phyloP scores from a whole-genome alignment of 257 asterid genomes.

The Linaria vulgaris region DNA sequence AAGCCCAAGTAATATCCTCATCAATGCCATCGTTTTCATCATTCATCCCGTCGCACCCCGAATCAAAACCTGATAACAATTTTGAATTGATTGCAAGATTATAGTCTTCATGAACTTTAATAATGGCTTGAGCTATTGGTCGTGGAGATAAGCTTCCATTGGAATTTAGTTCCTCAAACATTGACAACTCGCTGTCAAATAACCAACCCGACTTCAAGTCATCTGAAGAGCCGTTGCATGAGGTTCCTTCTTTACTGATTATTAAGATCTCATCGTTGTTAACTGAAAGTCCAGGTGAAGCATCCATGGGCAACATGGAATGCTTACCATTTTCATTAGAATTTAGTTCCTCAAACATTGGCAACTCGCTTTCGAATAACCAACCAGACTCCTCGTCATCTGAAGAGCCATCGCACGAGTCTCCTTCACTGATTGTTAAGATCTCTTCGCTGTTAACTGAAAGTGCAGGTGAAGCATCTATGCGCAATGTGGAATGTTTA shows the following conservation, averaged over 20 bases:
- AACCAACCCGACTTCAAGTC: slow-evolving; percentile 23
- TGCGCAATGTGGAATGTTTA: slow-evolving; percentile 7
- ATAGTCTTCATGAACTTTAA: slow-evolving; percentile 19
- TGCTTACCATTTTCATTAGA: slow-evolving; percentile 24
- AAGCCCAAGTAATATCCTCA: too few species aligned
- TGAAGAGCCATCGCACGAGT: slow-evolving; percentile 9
- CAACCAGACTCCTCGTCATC: slow-evolving; percentile 27
- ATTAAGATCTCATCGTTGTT: slow-evolving; percentile 28
- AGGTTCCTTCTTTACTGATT: slow-evolving; percentile 21
- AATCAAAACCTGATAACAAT: slow-evolving; percentile 23
- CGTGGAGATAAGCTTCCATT: slow-evolving; percentile 23
- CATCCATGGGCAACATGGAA: slow-evolving; percentile 16
- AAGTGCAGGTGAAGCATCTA: slow-evolving; percentile 25
- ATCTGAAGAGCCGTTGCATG: slow-evolving; percentile 22
- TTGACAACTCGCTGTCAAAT: slow-evolving; percentile 19
- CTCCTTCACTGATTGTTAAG: slow-evolving; percentile 25
- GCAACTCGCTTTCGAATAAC: slow-evolving; percentile 20
- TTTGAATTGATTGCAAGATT: slow-evolving; percentile 19
- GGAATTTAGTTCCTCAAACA: slow-evolving; percentile 18
- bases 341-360: slow-evolving; percentile 18
- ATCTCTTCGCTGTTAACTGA: slow-evolving; percentile 31
- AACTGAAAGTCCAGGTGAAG: slow-evolving; percentile 27
- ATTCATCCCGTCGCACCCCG: too few species aligned
- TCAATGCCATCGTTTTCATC: too few species aligned
- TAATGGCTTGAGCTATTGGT: slow-evolving; percentile 8